Evolutionary conservation across 768 basidiomycete genomes (phyloP).

Genomic region (Daedaleopsis sinensis): DNA sequence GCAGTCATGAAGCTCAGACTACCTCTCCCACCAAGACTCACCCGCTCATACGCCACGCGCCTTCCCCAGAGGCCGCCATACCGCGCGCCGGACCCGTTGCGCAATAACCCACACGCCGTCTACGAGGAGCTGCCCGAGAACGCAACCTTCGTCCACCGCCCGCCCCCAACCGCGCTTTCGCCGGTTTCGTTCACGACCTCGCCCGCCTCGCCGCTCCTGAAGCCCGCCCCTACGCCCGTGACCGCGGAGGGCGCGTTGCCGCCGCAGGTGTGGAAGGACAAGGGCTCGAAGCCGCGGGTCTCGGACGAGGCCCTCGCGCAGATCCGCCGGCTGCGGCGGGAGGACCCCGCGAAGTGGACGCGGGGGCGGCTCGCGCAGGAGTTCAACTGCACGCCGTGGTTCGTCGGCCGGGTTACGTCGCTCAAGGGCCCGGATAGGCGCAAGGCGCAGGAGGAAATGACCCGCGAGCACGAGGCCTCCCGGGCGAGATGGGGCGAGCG

Average conservation of each 20-base stretch:
- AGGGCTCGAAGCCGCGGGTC: slow-evolving; percentile 39
- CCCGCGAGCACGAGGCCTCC: slow-evolving; percentile 47
- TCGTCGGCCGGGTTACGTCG: slow-evolving; percentile 67
- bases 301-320: slow-evolving; percentile 56
- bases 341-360: slow-evolving; percentile 62
- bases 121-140: slow-evolving; percentile 38
- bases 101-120: slow-evolving; percentile 27
- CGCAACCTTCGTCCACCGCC: slow-evolving; percentile 82
- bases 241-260: slow-evolving; percentile 28
- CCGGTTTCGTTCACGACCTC: slow-evolving; percentile 70
- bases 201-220: slow-evolving; percentile 74
- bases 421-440: slow-evolving; percentile 54
- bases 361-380: slow-evolving; percentile 69
- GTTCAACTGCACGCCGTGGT: slow-evolving; percentile 73
- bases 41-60: slow-evolving; percentile 32
- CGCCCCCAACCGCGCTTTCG: slow-evolving; percentile 77
- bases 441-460: slow-evolving; percentile 44
- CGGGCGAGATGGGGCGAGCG: slow-evolving; percentile 73
- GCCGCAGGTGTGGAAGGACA: slow-evolving; percentile 23
- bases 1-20: slow-evolving; percentile 21
- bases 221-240: slow-evolving; percentile 32
- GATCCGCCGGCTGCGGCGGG: slow-evolving; percentile 59
- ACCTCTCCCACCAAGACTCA: slow-evolving; percentile 13
- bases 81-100: slow-evolving; percentile 35
- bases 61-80: slow-evolving; percentile 32